Conservation (phyloP, 2,329 filamentous ascomycete genomes). For the Hypoxylon sp. region DNA sequence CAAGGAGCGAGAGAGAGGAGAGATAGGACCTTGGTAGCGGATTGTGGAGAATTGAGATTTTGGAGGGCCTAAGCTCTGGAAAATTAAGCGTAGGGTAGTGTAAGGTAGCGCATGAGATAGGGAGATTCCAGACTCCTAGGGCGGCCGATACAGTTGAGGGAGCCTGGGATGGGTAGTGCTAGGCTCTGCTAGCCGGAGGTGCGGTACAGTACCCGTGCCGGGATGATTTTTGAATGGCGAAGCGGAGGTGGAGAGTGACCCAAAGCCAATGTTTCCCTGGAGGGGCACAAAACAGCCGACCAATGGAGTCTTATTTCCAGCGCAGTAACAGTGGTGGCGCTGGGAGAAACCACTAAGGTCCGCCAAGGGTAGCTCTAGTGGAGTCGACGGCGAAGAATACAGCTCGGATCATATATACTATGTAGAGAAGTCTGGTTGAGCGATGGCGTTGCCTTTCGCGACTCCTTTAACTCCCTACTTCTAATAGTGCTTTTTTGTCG, state of each 20-base stretch:
- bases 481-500: conserved; percentile 16
- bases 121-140: conserved; percentile 43
- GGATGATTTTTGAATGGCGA: conserved; percentile 46
- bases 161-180: conserved; percentile 21
- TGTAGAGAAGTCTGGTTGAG: neutral
- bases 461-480: conserved; percentile 14
- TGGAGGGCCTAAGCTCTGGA: conserved; percentile 44
- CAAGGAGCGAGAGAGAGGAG: conserved; percentile 34
- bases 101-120: conserved; percentile 44
- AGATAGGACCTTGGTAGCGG: conserved; percentile 40
- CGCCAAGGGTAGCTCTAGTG: conserved; percentile 32
- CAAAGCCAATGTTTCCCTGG: conserved; percentile 44
- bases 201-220: conserved; percentile 47
- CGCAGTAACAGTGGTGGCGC: conserved; percentile 34
- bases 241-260: conserved; percentile 50
- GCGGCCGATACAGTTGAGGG: conserved; percentile 39
- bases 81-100: conserved; percentile 40
- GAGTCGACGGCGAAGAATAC: conserved; percentile 27
- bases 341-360: conserved; percentile 25
- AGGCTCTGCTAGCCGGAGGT: conserved; percentile 43
- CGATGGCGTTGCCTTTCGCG: conserved; percentile 3
- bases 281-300: conserved; percentile 40
- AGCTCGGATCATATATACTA: conserved; percentile 13
- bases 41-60: conserved; percentile 46
- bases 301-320: conserved; percentile 36